Conservation (phyloP, 306 rosid species). For the Malus orientalis region DNA sequence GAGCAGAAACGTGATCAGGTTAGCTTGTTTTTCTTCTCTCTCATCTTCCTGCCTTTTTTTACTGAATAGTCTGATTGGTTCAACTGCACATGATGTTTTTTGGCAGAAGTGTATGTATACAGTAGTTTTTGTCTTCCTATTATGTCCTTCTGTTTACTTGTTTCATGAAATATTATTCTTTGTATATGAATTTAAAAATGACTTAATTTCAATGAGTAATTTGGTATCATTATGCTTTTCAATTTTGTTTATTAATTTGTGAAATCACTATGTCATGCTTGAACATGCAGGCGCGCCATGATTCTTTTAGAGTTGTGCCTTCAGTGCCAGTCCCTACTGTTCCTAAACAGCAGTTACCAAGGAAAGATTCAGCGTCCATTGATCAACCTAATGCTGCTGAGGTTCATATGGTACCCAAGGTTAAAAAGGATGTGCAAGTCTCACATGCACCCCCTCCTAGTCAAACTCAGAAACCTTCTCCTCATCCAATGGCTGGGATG, state of each 20-base stretch:
- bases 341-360: constrained; percentile 66
- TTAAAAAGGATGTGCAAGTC: constrained; percentile 48
- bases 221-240: background rate
- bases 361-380: constrained; percentile 47
- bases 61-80: background rate
- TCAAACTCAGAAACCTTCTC: constrained; percentile 67
- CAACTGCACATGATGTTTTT: background rate
- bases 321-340: constrained; percentile 52
- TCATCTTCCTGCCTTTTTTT: background rate
- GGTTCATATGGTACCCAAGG: constrained; percentile 32
- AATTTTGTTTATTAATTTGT: background rate
- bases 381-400: constrained; percentile 48
- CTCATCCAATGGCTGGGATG: constrained; percentile 52
- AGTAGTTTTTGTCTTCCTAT: background rate
- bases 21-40: background rate
- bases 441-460: constrained; percentile 31
- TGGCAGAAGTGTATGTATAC: background rate
- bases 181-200: background rate
- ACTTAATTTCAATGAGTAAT: background rate
- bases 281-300: constrained; percentile 60
- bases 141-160: background rate
- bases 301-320: constrained; percentile 43
- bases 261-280: constrained; percentile 10
- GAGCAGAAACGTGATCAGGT: constrained; percentile 92
- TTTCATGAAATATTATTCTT: background rate